phyloP scores from a whole-genome alignment of 208 protist species.

The Acanthamoeba royreba region DNA sequence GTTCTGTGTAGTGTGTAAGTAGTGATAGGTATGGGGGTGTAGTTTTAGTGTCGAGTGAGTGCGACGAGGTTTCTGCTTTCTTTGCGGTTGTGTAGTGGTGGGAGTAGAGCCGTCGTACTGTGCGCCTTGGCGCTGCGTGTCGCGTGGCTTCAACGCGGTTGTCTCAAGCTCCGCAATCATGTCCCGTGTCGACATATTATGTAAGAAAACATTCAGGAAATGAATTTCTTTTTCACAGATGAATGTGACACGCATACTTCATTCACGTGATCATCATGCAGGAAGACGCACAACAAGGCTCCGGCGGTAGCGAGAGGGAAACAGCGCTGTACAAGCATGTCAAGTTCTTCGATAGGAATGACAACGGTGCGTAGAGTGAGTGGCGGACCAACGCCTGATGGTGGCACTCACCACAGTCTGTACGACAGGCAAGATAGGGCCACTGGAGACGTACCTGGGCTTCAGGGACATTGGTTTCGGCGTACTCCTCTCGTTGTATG shows the following conservation, averaged over 20 bases:
- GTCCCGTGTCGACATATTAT: not conserved
- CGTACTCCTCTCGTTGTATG: not conserved
- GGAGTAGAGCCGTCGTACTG: too few relatives aligned
- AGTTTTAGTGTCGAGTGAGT: not conserved
- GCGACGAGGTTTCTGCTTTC: not conserved
- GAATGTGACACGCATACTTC: too few relatives aligned
- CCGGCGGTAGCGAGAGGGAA: not conserved
- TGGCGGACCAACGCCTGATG: not conserved
- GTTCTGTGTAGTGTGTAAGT: too few relatives aligned
- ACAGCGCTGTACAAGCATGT: conserved; percentile 2
- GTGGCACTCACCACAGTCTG: too few relatives aligned
- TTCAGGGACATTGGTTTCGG: not conserved
- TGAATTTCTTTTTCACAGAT: too few relatives aligned
- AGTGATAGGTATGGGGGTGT: too few relatives aligned
- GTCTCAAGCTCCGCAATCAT: not conserved
- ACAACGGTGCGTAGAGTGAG: not conserved
- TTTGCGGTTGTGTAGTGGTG: not conserved
- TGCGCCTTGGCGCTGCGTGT: too few relatives aligned
- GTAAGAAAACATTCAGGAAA: not conserved
- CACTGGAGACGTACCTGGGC: not conserved
- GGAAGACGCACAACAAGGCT: too few relatives aligned
- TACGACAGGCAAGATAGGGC: not conserved
- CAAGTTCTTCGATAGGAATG: not conserved
- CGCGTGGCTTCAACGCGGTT: not conserved
- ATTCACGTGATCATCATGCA: too few relatives aligned